Base-by-base conservation (phyloP, 129 eudicot species). In the Ambrosia artemisiifolia region DNA sequence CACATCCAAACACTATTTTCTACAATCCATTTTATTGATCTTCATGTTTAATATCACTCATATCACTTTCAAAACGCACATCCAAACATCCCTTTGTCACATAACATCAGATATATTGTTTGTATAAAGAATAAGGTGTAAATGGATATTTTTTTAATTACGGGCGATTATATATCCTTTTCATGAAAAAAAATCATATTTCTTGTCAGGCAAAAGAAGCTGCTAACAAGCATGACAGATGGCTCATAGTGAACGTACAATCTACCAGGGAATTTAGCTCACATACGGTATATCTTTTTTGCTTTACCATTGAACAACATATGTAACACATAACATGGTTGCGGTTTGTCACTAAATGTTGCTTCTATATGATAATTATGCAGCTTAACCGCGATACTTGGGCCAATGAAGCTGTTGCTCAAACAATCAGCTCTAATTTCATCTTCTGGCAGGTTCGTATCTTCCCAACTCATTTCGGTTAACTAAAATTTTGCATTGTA, bases 331-430 rank as follows among this genome's bases (percentile, higher is more conserved):
- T 55, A 54, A 55, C 13, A 43, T 34, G n/a, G 46, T 57, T 7
- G 13, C 4, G 24, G 36, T 47, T 47, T 75, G 20, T 55, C 38
- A 11, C 61, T 76, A 34, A 76, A 53, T 12, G 3, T 6, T 28
- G 19, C 63, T 70, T 70, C 13, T 78, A 48, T 50, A 42, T 73
- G 57, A 63, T 72, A 6, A 57, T 47, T 82, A 43, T 78, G 67
- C 75, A 92, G 98, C 96, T 92, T 69, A 92, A 92, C 77, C 87
- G 98, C 20, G 98, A 92, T 81, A 88, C 96, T 11, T 92, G 98
- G 98, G 98, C 94, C 61, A 88, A 92, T 85, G 98, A 92, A 65
- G 95, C 98, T 81, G 91, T 89, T 79, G 85, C 91, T 63, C 91
- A 88, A 73, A 92, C 94, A 63, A 85, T 88, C 81, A 83, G 82